Evolutionary conservation across 176 grass and related monocot species (phyloP).

Genomic region (Avena eriantha): DNA sequence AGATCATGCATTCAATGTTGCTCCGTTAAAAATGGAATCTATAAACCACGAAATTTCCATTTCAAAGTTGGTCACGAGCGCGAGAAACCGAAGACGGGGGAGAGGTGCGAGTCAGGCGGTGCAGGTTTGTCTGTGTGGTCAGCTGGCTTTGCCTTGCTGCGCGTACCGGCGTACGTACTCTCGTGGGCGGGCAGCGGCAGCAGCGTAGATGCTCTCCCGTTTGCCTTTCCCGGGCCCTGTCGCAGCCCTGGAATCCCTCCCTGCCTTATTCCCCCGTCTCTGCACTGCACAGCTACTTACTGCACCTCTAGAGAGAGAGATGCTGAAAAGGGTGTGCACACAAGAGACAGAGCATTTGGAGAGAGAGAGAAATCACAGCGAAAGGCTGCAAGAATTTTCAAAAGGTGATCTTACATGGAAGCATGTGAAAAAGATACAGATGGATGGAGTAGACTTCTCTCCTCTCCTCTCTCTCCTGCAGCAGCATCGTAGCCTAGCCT

Average conservation of each 20-base stretch:
- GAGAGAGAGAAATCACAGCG: neutral
- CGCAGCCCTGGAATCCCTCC: neutral
- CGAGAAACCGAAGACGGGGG: neutral
- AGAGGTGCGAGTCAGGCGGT: neutral
- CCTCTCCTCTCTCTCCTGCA: neutral
- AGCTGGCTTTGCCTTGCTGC: neutral
- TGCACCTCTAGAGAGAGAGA: neutral
- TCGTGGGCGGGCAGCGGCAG: neutral
- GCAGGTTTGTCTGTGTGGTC: neutral
- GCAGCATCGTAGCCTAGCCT: neutral
- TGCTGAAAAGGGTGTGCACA: neutral
- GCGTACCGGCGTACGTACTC: neutral
- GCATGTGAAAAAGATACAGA: slow-evolving; percentile 9
- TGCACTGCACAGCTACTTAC: slow-evolving; percentile 4
- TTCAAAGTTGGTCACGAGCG: neutral
- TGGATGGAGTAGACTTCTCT: neutral
- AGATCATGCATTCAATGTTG: neutral
- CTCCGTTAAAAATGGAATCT: neutral
- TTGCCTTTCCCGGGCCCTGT: slow-evolving; percentile 14
- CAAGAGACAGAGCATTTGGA: neutral
- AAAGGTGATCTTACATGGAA: neutral
- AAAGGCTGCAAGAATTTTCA: slow-evolving; percentile 32
- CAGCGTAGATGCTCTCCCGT: slow-evolving; percentile 11
- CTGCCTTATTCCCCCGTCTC: slow-evolving; percentile 32
- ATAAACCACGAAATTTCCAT: neutral